These are phyloP conservation scores for Gaeumannomyces tritici DNA, from an alignment of 2,329 filamentous ascomycete species.

Conservation along the genomic window DNA sequence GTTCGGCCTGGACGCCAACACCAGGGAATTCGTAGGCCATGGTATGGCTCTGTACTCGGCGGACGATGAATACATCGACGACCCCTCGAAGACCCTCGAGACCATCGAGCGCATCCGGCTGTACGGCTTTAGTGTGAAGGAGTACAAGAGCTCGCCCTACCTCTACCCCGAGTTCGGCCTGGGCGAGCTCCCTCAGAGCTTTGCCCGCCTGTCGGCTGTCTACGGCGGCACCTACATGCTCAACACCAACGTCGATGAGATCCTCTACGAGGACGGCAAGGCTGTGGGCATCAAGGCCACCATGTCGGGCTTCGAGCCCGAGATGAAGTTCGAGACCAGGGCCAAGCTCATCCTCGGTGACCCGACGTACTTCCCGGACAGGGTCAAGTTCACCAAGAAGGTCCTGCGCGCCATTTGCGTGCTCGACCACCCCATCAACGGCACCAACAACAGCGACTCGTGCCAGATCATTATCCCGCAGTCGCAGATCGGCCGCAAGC, in stretches of 20 bases:
- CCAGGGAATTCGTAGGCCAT: conserved; percentile 93
- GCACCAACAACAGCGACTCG: conserved; percentile 82
- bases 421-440: conserved; percentile 85
- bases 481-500: conserved; percentile 91
- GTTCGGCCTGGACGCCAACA: conserved; percentile 81
- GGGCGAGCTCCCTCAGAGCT: conserved; percentile 93
- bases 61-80: conserved; percentile 76
- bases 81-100: conserved; percentile 66
- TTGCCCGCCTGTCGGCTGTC: conserved; percentile 93
- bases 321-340: conserved; percentile 95
- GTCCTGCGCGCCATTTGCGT: conserved; percentile 96
- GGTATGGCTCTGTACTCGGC: conserved; percentile 94
- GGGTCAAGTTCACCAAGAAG: conserved; percentile 80
- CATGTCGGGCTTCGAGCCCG: conserved; percentile 74
- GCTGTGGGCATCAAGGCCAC: conserved; percentile 95
- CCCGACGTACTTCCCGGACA: conserved; percentile 90
- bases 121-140: conserved; percentile 94
- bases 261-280: conserved; percentile 75
- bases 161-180: conserved; percentile 98
- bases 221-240: conserved; percentile 99
- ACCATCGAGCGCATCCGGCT: conserved; percentile 86
- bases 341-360: conserved; percentile 93
- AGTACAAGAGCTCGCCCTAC: conserved; percentile 97
- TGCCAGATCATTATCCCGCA: conserved; percentile 95
- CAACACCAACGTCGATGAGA: conserved; percentile 87